phyloP scores from a whole-genome alignment of 495 filamentous ascomycete genomes.

The Letharia columbiana region DNA sequence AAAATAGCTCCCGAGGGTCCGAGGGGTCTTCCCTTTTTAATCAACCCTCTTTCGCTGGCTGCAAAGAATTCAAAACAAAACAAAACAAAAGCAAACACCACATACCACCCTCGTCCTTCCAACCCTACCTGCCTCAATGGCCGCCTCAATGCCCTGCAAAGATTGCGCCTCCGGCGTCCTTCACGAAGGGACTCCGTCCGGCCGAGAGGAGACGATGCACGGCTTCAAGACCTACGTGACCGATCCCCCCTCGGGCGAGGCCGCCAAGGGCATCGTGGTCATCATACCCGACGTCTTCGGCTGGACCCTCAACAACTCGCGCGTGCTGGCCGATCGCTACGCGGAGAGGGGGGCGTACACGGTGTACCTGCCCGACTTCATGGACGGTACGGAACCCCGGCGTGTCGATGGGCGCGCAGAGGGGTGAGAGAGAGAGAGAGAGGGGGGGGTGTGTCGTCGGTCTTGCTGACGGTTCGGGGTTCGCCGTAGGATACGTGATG shows the following conservation, averaged over 20 bases:
- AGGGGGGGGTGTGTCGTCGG: too few species aligned
- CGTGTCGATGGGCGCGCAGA: too few species aligned
- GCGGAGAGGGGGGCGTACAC: conserved; percentile 39
- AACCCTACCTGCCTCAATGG: background rate
- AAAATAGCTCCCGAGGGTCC: too few species aligned
- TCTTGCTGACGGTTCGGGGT: background rate
- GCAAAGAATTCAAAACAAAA: too few species aligned
- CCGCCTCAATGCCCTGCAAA: conserved; percentile 28
- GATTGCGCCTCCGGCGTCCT: conserved; percentile 31
- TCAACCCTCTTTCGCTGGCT: background rate
- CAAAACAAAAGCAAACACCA: background rate
- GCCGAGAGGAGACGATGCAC: conserved; percentile 34
- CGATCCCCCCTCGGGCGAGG: conserved; percentile 30
- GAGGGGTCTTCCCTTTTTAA: too few species aligned
- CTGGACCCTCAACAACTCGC: conserved; percentile 47
- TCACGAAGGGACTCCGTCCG: conserved; percentile 29
- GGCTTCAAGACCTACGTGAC: conserved; percentile 44
- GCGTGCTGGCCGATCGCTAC: conserved; percentile 45
- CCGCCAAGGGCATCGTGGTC: conserved; percentile 40
- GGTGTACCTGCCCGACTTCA: conserved; percentile 53
- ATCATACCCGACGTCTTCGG: conserved; percentile 52
- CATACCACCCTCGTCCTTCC: background rate
- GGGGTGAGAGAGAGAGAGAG: too few species aligned
- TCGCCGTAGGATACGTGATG: background rate
- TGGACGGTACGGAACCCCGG: conserved; percentile 40